Evolutionary conservation across 495 filamentous ascomycete genomes (phyloP).

Genomic region (Hypoxylon fuscum): DNA sequence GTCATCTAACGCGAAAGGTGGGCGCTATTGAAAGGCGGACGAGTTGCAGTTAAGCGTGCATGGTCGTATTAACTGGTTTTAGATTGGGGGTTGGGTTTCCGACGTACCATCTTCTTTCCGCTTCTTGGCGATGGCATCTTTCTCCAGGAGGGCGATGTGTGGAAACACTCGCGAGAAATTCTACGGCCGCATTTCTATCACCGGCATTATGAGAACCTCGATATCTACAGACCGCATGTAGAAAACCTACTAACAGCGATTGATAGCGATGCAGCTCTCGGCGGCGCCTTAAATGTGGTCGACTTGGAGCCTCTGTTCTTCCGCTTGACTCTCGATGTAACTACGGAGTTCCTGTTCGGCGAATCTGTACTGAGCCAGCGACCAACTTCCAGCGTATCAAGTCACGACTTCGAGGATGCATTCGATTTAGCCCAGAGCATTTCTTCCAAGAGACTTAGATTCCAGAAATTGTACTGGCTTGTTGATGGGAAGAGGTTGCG

Average conservation of each 20-base stretch:
- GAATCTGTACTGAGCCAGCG: slow-evolving; percentile 54
- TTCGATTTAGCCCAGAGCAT: slow-evolving; percentile 45
- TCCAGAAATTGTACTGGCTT: slow-evolving; percentile 52
- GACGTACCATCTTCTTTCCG: slow-evolving; percentile 54
- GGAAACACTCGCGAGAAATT: slow-evolving; percentile 70
- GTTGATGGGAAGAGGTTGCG: slow-evolving; percentile 42
- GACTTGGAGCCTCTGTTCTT: slow-evolving; percentile 75
- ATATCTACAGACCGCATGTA: slow-evolving; percentile 68
- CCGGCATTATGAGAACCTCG: slow-evolving; percentile 67
- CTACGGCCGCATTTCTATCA: slow-evolving; percentile 71
- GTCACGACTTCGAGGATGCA: slow-evolving; percentile 26
- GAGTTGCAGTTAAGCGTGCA: not conserved
- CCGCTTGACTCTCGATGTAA: slow-evolving; percentile 69
- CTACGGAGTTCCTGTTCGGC: slow-evolving; percentile 79
- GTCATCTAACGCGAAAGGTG: slow-evolving; percentile 27
- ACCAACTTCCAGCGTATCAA: slow-evolving; percentile 26
- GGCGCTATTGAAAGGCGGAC: not conserved
- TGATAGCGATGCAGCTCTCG: slow-evolving; percentile 22
- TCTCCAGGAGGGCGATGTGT: slow-evolving; percentile 68
- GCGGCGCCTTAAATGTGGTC: slow-evolving; percentile 27
- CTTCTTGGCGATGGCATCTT: slow-evolving; percentile 77
- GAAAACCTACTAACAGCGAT: slow-evolving; percentile 53
- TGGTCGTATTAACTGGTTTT: slow-evolving; percentile 5
- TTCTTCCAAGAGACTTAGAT: slow-evolving; percentile 42
- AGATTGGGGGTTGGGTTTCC: slow-evolving; percentile 37